Evolutionary conservation across 2,329 filamentous ascomycete species (phyloP).

Genomic region (Epichloe gansuensis): DNA sequence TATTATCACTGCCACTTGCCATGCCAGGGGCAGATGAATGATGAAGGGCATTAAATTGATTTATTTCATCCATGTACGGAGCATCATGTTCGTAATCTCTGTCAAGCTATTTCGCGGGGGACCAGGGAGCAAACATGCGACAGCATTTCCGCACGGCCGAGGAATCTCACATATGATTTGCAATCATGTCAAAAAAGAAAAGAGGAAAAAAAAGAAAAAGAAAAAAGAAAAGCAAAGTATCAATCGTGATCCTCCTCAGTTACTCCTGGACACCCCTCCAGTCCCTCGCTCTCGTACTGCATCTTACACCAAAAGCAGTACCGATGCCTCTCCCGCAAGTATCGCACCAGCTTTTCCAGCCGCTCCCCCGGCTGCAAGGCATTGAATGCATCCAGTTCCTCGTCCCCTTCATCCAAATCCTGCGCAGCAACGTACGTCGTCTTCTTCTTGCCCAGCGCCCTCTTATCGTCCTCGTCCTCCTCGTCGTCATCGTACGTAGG

Average conservation of each 20-base stretch:
- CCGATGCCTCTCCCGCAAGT: slow-evolving; percentile 55
- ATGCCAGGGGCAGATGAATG: no score
- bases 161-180: neutral
- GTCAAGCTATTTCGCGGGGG: no score
- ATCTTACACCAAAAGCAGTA: slow-evolving; percentile 99
- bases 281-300: slow-evolving; percentile 54
- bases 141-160: no score
- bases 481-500: slow-evolving; percentile 57
- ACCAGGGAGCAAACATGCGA: no score
- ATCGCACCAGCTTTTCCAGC: slow-evolving; percentile 50
- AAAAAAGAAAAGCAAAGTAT: neutral
- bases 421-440: slow-evolving; percentile 47
- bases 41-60: no score
- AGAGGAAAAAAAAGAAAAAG: neutral
- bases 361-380: slow-evolving; percentile 52
- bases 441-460: slow-evolving; percentile 48
- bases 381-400: slow-evolving; percentile 70
- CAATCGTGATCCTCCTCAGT: slow-evolving; percentile 70
- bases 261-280: slow-evolving; percentile 82
- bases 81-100: no score
- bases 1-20: no score
- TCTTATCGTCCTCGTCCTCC: slow-evolving; percentile 59
- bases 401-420: slow-evolving; percentile 64
- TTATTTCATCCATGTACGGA: no score
- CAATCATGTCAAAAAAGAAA: neutral